Base-by-base conservation (phyloP, 2,329 filamentous ascomycete genomes). In the Amphichorda felina region DNA sequence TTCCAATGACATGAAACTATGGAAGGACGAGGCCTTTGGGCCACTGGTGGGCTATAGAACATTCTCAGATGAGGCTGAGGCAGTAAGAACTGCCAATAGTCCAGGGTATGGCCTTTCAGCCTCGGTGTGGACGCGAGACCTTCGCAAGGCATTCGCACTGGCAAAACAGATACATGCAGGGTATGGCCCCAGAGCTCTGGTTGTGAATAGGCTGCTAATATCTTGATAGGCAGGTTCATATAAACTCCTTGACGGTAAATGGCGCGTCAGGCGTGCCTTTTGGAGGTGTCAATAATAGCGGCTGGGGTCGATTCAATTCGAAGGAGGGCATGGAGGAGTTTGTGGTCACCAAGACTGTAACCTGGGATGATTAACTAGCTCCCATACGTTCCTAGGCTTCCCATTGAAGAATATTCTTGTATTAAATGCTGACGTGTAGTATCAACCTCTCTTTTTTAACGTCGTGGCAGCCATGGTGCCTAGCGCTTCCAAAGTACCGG, bases 261-360 rank as follows among this genome's bases (percentile, higher is more conserved):
- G 78, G 81, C 42, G 77, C 81, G 51, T 55, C 67, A 1, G 57
- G 59, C 0, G 55, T 82, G 41, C 76, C 78, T 0, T 78, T 82
- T 47, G 79, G 79, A 5, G 79, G 78, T n/a, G 66, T 66, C 37
- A 81, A 81, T 62, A 63, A 63, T 33, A 78, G 72, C 34, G 78
- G 77, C 0, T 78, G 66, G 45, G 76, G 76, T 1, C 53, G 76
- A 14, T 78, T 78, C 47, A 66, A 66, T 41, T 42, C 41, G n/a
- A 28, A 15, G 13, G 16, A 35, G 25, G 45, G 45, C 2, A 22
- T 49, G 18, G 44, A 46, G 2, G 47, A 49, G 34, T 49, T 37
- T 14, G 17, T 43, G 11, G n/a, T 28, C 4, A 22, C 11, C 7
- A 43, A 43, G 35, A 41, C 27, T 15, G 32, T 41, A 10, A 39